phyloP scores from a whole-genome alignment of 495 filamentous ascomycete genomes.

The Chlorociboria aeruginascens region DNA sequence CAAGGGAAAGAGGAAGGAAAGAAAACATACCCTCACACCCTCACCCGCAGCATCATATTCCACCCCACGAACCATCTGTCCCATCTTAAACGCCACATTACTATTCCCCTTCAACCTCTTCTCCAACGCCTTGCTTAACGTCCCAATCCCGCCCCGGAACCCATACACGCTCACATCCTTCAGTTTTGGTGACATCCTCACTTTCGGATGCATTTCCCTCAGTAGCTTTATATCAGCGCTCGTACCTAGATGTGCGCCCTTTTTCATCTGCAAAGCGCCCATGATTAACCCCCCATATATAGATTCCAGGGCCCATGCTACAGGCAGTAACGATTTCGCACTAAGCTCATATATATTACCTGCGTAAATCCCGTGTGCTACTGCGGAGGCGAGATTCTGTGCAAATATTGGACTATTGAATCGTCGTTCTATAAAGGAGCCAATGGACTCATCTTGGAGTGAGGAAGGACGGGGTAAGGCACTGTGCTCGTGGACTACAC shows the following conservation, averaged over 20 bases:
- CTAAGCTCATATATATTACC: constrained; percentile 79
- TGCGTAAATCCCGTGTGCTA: constrained; percentile 90
- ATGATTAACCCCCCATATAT: constrained; percentile 16
- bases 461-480: constrained; percentile 8
- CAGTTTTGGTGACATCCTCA: background rate
- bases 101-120: constrained; percentile 25
- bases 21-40: constrained; percentile 17
- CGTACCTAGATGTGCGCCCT: background rate
- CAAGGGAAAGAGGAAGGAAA: background rate
- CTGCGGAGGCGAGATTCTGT: constrained; percentile 64
- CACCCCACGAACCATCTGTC: constrained; percentile 20
- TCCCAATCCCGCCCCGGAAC: constrained; percentile 41
- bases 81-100: constrained; percentile 35
- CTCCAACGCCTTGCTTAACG: constrained; percentile 32
- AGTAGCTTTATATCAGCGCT: background rate
- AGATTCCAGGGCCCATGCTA: constrained; percentile 38
- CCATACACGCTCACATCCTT: constrained; percentile 39
- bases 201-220: background rate
- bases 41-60: constrained; percentile 11
- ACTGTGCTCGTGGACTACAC: constrained; percentile 24
- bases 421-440: constrained; percentile 49
- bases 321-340: constrained; percentile 46
- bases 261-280: no score
- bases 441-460: constrained; percentile 58
- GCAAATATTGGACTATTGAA: constrained; percentile 41